phyloP scores from a whole-genome alignment of 2,329 filamentous ascomycete species.

The Capronia coronata region DNA sequence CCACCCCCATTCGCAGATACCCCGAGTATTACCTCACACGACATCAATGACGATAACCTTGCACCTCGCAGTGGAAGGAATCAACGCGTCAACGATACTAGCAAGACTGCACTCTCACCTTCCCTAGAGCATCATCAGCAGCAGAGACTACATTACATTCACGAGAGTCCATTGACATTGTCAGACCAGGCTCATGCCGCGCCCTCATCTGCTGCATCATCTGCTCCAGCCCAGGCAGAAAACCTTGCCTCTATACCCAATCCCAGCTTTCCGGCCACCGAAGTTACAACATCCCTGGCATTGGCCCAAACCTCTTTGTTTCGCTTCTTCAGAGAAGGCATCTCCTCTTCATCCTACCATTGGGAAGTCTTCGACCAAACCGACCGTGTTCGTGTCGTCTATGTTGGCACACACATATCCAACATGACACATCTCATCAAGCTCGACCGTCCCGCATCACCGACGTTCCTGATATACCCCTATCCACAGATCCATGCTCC shows the following conservation, averaged over 20 bases:
- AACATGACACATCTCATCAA: conserved; percentile 9
- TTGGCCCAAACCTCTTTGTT: conserved; percentile 4
- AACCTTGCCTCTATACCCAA: neutral
- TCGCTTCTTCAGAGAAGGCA: conserved; percentile 5
- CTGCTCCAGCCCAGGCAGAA: neutral
- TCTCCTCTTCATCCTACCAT: conserved; percentile 1
- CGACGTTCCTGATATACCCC: conserved; percentile 1
- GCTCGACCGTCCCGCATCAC: neutral
- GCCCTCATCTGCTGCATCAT: too few relatives aligned
- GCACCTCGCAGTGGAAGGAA: too few relatives aligned
- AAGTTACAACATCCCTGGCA: neutral
- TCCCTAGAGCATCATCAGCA: too few relatives aligned
- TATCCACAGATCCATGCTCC: conserved; percentile 5
- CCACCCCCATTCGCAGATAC: neutral
- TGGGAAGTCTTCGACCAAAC: conserved; percentile 9
- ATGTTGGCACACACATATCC: conserved; percentile 8
- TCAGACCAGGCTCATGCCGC: too few relatives aligned
- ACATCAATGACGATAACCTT: neutral
- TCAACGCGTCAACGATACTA: too few relatives aligned
- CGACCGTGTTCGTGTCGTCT: conserved; percentile 5
- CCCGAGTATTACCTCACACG: neutral
- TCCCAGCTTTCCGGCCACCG: neutral
- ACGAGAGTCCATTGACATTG: too few relatives aligned
- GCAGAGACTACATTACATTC: too few relatives aligned
- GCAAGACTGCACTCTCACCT: too few relatives aligned